Conservation (phyloP, 371 early-diverging fungal species). For the Parasitella parasitica region DNA sequence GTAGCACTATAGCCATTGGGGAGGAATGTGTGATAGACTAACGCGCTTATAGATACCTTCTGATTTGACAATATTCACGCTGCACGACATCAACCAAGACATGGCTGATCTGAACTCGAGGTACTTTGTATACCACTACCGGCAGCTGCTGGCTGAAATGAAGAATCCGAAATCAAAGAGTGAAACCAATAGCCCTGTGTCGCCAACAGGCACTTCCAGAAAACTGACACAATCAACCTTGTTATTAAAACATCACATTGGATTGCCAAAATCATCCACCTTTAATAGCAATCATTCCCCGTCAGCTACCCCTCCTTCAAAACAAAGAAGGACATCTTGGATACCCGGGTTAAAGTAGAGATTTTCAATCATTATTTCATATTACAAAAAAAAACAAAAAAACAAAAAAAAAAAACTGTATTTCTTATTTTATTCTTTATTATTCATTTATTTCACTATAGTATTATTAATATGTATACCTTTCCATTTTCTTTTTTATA, state of each 20-base stretch:
- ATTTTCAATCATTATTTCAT: no score
- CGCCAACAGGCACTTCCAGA: not conserved
- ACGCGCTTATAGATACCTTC: conserved; percentile 10
- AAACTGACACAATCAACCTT: not conserved
- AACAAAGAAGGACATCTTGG: conserved; percentile 19
- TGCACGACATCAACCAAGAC: conserved; percentile 15
- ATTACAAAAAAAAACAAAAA: no score
- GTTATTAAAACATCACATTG: conserved; percentile 1
- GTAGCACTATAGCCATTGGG: no score
- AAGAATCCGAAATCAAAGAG: not conserved
- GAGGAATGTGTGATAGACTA: no score
- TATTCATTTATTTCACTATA: no score
- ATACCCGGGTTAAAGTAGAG: conserved; percentile 10
- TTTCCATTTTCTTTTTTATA: no score
- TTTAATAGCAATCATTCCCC: not conserved
- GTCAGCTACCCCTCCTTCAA: not conserved
- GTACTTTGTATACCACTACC: conserved; percentile 16
- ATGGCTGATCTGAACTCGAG: conserved; percentile 11
- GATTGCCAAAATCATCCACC: not conserved
- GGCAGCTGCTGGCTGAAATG: conserved; percentile 4
- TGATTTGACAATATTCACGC: conserved; percentile 11
- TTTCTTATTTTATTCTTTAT: no score
- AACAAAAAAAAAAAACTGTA: no score
- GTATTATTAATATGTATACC: no score
- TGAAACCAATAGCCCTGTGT: conserved; percentile 1